Base-by-base conservation (phyloP, 352 stramenopile species). In the Albugo laibachii region DNA sequence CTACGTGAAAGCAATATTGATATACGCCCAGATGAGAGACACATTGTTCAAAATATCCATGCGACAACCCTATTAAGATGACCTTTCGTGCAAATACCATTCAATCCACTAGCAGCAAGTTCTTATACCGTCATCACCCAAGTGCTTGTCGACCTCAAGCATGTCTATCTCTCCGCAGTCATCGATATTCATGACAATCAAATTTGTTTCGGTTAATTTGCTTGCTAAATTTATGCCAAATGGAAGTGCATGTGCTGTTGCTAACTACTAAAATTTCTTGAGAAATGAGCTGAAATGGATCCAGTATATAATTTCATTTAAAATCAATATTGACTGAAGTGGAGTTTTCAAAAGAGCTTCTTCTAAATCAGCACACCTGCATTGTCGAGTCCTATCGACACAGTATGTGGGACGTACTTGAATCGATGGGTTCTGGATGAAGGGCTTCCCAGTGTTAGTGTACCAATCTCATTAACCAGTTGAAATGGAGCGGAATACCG, bases 81-180 rank as follows among this genome's bases (percentile, higher is more conserved):
- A n/a, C n/a, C n/a, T n/a, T n/a, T n/a, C n/a, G n/a, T n/a, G n/a
- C n/a, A n/a, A n/a, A n/a, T n/a, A n/a, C n/a, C n/a, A n/a, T n/a
- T n/a, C n/a, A n/a, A n/a, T n/a, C n/a, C n/a, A n/a, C n/a, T n/a
- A n/a, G n/a, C n/a, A n/a, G n/a, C n/a, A n/a, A n/a, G n/a, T n/a
- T n/a, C n/a, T n/a, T n/a, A n/a, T n/a, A n/a, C n/a, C n/a, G n/a
- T n/a, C n/a, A n/a, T n/a, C 86, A 21, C 92, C 87, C 50, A 97
- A 83, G 43, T 95, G 88, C 61, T 91, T 96, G 21, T 93, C 93
- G 20, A 98, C 85, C 57, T 96, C 92, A 21, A 96, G 77, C 92
- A 99, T 98, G 63, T 99, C 94, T 77, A 98, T 99, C 69, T 99
- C 95, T 40, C 95, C 93, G 39, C 95, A 82, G 18, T 94, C 95